Base-by-base conservation (phyloP, 129 eudicot genomes). In the Arctium lappa region DNA sequence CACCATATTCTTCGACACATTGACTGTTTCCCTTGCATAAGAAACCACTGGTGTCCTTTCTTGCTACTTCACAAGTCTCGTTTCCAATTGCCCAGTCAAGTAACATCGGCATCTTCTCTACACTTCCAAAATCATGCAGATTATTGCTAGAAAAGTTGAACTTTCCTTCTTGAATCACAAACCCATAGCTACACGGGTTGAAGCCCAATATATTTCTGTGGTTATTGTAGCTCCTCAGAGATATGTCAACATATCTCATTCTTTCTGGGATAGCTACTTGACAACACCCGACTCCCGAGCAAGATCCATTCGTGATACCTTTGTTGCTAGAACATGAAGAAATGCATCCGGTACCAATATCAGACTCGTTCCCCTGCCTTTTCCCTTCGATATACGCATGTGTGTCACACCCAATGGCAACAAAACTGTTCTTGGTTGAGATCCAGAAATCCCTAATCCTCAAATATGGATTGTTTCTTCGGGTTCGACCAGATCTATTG, bases 221-320 rank as follows among this genome's bases (percentile, higher is more conserved):
- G 37, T 81, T 80, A 8, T 73, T 15, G 39, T n/a, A 82, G 79
- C 89, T 89, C 2, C 1, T 0, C 34, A 78, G 0, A 0, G 1
- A 0, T 1, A 87, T n/a, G 0, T n/a, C 0, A 18, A 31, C 18
- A 31, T 16, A 27, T 8, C 68, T 18, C 11, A 83, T 85, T 8
- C 85, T 65, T 31, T 78, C 73, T 1, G 94, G 92, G 16, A 91
- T 84, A 3, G 68, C 6, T 0, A 72, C 73, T 56, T 91, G 85
- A 79, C 94, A 91, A 48, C 92, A 91, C 22, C 94, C 94, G 1
- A 85, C 73, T 34, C 92, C 92, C 1, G 68, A 72, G 71, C 92
- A 89, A 30, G 86, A 65, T 7, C 90, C 92, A 16, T 86, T 80
- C 6, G 33, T 46, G 22, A 88, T 16, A 72, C 74, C 80, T 12